Base-by-base conservation (phyloP, 306 rosid genomes). In the Rosa chinensis region DNA sequence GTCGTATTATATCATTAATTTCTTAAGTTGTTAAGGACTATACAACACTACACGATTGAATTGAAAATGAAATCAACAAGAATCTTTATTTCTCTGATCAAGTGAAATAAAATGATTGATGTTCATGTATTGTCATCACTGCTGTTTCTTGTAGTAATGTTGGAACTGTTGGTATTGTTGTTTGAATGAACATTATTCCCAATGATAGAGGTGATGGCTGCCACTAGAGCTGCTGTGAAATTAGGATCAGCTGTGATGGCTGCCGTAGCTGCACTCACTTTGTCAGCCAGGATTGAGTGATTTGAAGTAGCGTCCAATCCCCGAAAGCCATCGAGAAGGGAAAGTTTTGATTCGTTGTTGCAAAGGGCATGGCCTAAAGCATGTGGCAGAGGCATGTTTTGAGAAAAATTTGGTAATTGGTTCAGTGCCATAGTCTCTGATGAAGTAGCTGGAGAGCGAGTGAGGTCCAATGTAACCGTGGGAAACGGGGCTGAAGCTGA, bases 401-500 rank as follows among this genome's bases (percentile, higher is more conserved):
- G 82, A 10, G 79, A 48, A 44, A 82, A 58, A 37, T 25, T 28
- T 63, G 72, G 32, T 43, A 25, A 32, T 10, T 75, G 79, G 58
- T 43, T 73, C 21, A 52, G 75, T 74, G 67, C 43, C 44, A 23
- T 21, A 6, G 50, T 10, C 59, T 76, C 79, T 10, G 84, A 49
- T 74, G 80, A 44, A 25, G 74, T 17, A 70, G 44, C 16, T 9
- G 84, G 45, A 11, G 50, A 23, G 42, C 82, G 79, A 61, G 90
- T 89, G 82, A 92, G 97, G 21, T 92, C 97, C 7, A 92, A 76
- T 6, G 91, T 92, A 76, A 92, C 88, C 4, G 94, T 92, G 2
- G 97, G 97, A 80, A 92, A 92, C 70, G 97, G 97, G 0, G 97
- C 90, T 73, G 94, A 88, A 53, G 92, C 89, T 11, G 97, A 88